A percentile compares a stretch with the other conserved stretches of the same genome.
phyloP scores from a whole-genome alignment of 2,329 filamentous ascomycete genomes.

The Diaporthe citriasiana region DNA sequence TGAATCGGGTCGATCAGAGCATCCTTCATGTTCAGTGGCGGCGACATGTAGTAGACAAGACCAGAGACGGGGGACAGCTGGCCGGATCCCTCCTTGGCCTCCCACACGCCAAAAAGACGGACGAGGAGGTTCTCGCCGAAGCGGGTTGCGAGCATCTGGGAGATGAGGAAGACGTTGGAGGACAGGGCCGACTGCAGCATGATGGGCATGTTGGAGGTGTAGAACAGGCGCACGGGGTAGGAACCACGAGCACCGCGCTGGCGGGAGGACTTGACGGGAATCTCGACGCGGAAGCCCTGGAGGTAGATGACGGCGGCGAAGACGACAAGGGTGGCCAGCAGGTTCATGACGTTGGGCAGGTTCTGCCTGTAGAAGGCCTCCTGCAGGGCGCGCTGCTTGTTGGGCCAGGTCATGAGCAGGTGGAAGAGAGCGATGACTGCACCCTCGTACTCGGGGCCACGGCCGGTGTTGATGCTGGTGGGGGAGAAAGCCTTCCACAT shows the following conservation, averaged over 20 bases:
- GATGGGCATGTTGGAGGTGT: conserved; percentile 99
- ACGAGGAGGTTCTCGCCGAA: conserved; percentile 99
- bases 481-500: conserved; percentile 99
- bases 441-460: conserved; percentile 98
- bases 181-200: conserved; percentile 99
- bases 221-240: conserved; percentile 99
- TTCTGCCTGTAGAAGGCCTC: conserved; percentile 99
- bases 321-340: conserved; percentile 90
- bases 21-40: conserved; percentile 96
- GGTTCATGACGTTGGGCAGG: conserved; percentile 99
- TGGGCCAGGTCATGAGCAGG: conserved; percentile 96
- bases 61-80: conserved; percentile 95
- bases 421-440: conserved; percentile 98
- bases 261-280: conserved; percentile 98
- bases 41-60: conserved; percentile 99
- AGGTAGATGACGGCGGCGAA: conserved; percentile 99
- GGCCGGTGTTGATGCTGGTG: conserved; percentile 98
- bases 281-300: conserved; percentile 99
- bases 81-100: conserved; percentile 94
- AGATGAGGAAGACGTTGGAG: conserved; percentile 99
- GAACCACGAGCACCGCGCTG: conserved; percentile 98
- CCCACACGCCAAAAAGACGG: conserved; percentile 97
- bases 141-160: conserved; percentile 98
- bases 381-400: conserved; percentile 98
- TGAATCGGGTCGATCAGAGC: conserved; percentile 97